Evolutionary conservation across 768 basidiomycete genomes (phyloP).

Genomic region (Leccinum boreale): DNA sequence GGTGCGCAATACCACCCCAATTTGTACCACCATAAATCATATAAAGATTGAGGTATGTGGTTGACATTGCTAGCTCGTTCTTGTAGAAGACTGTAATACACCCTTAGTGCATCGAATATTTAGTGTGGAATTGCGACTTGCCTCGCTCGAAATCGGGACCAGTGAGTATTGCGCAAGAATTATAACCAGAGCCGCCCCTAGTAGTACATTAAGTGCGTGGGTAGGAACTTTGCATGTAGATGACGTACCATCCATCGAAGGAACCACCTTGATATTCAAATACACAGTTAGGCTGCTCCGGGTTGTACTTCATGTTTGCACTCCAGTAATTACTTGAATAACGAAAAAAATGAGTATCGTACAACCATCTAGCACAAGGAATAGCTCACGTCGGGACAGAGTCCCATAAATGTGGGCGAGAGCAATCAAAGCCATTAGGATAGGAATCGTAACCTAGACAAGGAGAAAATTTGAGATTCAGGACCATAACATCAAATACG

Average conservation of each 20-base stretch:
- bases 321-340: slow-evolving; percentile 34
- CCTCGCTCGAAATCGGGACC: slow-evolving; percentile 26
- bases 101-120: slow-evolving; percentile 3
- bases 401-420: slow-evolving; percentile 44
- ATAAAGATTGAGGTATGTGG: slow-evolving; percentile 40
- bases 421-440: slow-evolving; percentile 55
- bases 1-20: slow-evolving; percentile 54
- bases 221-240: slow-evolving; percentile 18
- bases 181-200: slow-evolving; percentile 26
- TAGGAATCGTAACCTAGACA: slow-evolving; percentile 30
- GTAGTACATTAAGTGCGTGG: slow-evolving; percentile 4
- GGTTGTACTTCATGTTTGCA: slow-evolving; percentile 31
- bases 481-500: background rate
- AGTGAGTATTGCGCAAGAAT: slow-evolving; percentile 19
- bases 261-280: slow-evolving; percentile 41
- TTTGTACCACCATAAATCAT: slow-evolving; percentile 66
- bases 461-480: background rate
- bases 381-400: slow-evolving; percentile 37
- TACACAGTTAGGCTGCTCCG: slow-evolving; percentile 20
- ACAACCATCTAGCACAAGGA: background rate
- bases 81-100: slow-evolving; percentile 17
- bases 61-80: slow-evolving; percentile 18
- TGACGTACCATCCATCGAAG: slow-evolving; percentile 50
- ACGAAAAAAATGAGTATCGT: background rate
- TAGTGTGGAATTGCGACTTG: background rate